Evolutionary conservation across 345 rosid species (phyloP).

Genomic region (Pistacia atlantica): DNA sequence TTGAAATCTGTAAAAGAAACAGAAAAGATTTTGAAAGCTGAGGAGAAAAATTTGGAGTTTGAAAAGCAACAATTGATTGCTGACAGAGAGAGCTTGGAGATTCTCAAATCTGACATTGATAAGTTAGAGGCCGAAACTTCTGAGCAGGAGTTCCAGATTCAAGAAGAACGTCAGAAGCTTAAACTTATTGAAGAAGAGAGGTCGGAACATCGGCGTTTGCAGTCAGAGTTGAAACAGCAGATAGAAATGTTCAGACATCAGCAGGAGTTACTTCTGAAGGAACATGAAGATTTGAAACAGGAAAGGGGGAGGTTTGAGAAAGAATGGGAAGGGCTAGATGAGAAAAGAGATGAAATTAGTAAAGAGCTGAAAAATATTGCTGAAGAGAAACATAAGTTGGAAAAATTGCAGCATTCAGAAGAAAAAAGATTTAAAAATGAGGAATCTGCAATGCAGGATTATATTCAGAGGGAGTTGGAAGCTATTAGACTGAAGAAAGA

Average conservation of each 20-base stretch:
- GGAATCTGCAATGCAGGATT: constrained; percentile 51
- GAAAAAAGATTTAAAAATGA: constrained; percentile 61
- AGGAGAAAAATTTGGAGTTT: constrained; percentile 60
- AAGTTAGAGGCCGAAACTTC: constrained; percentile 58
- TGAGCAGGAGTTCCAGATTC: constrained; percentile 57
- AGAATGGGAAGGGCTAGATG: constrained; percentile 79
- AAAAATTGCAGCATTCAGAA: constrained; percentile 40
- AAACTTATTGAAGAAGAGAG: constrained; percentile 64
- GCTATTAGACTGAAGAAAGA: constrained; percentile 60
- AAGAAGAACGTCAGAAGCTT: constrained; percentile 58
- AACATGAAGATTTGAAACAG: constrained; percentile 63
- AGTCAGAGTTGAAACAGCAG: constrained; percentile 66
- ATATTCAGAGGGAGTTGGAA: constrained; percentile 53
- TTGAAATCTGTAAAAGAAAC: constrained; percentile 53
- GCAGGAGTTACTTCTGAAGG: constrained; percentile 63
- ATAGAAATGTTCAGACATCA: constrained; percentile 52
- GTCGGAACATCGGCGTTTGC: constrained; percentile 57
- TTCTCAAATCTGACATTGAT: constrained; percentile 65
- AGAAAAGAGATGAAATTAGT: constrained; percentile 51
- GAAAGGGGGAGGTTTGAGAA: constrained; percentile 77
- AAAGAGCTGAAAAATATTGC: constrained; percentile 44
- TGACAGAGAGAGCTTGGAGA: constrained; percentile 53
- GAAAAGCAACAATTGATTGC: constrained; percentile 52
- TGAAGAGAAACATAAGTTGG: constrained; percentile 52
- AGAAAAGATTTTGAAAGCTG: constrained; percentile 57